Evolutionary conservation across 306 rosid genomes (phyloP), one percentile per base, ranked within the genome.

Genomic region (Castanea mollissima): DNA sequence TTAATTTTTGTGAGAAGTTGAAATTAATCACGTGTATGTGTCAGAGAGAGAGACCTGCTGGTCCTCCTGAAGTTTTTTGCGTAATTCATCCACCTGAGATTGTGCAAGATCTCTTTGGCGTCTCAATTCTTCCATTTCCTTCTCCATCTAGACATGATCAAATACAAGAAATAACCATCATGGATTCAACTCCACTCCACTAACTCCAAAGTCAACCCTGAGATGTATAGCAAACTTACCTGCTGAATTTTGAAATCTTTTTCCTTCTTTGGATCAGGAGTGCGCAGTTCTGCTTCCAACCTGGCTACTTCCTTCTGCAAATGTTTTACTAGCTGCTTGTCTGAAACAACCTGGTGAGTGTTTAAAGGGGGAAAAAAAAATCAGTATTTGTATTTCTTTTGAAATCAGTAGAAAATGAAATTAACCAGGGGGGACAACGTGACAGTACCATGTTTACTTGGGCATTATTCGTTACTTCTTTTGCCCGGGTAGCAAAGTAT

Each of bases 271-370:
- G 98, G 98, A 80, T 96, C 99, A 65, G 99, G 99, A 71, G 99
- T 90, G 69, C 93, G 92, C 64, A 96, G 74, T 83, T 74, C 99
- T 69, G 98, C 99, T 88, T 93, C 99, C 79, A 96, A 89, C 82
- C 99, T 89, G 6, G 98, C 97, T 54, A 96, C 99, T 89, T 96
- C 98, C 88, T 93, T 96, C 77, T 96, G 99, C 84, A 96, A 88
- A 85, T 90, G 98, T 87, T 89, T 96, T 68, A 96, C 98, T 75
- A 96, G 84, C 78, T 96, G 99, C 85, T 93, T 96, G 84, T 96
- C 98, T 68, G 98, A 86, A 75, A 96, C 93, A 78, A 96, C 94
- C 99, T 96, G 72, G 31, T 15, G 46, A 79, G 49, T 71, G 5
- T 15, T 70, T 79, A 46, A 51, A 35, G 77, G 69, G 55, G 51